Percentiles rank a stretch among this genome's conserved stretches.
These are phyloP conservation scores for Tetragonia tetragonoides DNA, from an alignment of 148 eudicot species.

Conservation along the genomic window DNA sequence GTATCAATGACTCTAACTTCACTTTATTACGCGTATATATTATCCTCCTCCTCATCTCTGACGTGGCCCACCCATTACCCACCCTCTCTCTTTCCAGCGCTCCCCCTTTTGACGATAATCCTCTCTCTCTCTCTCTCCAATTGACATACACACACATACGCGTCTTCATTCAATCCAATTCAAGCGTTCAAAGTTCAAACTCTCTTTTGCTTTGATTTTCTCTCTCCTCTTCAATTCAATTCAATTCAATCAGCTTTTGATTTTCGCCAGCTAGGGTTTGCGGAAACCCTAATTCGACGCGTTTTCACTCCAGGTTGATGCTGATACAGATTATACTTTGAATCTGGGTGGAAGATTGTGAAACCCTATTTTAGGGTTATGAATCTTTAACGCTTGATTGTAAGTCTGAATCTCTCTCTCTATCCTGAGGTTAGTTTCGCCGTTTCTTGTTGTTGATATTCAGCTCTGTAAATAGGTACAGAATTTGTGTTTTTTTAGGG, in stretches of 20 bases:
- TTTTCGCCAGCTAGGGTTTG: constrained; percentile 6
- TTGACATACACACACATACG: background rate
- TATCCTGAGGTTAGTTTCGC: background rate
- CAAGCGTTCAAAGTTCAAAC: background rate
- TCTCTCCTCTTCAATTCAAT: background rate
- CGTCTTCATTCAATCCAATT: background rate
- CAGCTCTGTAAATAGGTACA: background rate
- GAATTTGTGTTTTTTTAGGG: background rate
- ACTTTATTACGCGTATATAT: constrained; percentile 11
- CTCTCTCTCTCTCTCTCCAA: no score
- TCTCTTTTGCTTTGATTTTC: no score
- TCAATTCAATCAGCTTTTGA: background rate
- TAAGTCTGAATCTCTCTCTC: background rate
- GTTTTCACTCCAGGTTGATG: background rate
- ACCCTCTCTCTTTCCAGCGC: background rate
- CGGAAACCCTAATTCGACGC: background rate
- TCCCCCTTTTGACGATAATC: no score
- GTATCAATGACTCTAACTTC: background rate
- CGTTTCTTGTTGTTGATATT: background rate
- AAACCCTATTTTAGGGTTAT: background rate
- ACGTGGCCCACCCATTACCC: constrained; percentile 4
- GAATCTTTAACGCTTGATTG: constrained; percentile 14
- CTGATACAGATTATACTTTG: constrained; percentile 9
- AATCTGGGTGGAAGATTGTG: background rate
- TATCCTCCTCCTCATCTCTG: constrained; percentile 6